Percentiles rank a stretch among this genome's conserved stretches.
phyloP scores from a whole-genome alignment of 2,329 filamentous ascomycete genomes.

The Hansfordia pulvinata region DNA sequence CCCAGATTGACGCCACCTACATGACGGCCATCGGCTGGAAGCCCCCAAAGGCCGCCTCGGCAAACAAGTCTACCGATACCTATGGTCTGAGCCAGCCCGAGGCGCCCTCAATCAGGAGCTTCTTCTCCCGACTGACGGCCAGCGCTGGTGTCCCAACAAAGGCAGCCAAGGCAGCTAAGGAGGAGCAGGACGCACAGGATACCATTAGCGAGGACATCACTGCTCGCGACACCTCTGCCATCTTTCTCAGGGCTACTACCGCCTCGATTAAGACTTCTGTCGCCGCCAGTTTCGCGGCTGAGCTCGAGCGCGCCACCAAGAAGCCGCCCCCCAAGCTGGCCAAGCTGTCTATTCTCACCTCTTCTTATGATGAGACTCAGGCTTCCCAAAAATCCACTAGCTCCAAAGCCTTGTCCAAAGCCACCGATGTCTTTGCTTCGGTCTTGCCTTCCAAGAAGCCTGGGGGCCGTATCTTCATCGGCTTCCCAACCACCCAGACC shows the following conservation, averaged over 20 bases:
- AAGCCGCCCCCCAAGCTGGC: slow-evolving; percentile 88
- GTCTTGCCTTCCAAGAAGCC: slow-evolving; percentile 77
- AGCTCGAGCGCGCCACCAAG: slow-evolving; percentile 91
- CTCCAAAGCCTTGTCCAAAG: slow-evolving; percentile 34
- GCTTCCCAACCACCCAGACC: slow-evolving; percentile 93
- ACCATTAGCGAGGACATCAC: slow-evolving; percentile 59
- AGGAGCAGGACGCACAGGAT: slow-evolving; percentile 50
- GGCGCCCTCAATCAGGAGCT: slow-evolving; percentile 55
- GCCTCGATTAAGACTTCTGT: slow-evolving; percentile 71
- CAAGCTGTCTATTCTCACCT: slow-evolving; percentile 75
- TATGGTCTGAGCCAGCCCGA: slow-evolving; percentile 35
- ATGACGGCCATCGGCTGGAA: slow-evolving; percentile 86
- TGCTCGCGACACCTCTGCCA: slow-evolving; percentile 56
- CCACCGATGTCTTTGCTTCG: slow-evolving; percentile 73
- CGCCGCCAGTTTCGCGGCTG: slow-evolving; percentile 57
- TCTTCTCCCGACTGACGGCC: slow-evolving; percentile 67
- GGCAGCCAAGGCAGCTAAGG: slow-evolving; percentile 39
- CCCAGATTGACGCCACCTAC: slow-evolving; percentile 83
- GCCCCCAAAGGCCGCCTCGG: slow-evolving; percentile 29
- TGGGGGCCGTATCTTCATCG: slow-evolving; percentile 84
- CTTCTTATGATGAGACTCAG: slow-evolving; percentile 72
- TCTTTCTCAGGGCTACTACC: slow-evolving; percentile 81
- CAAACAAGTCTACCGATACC: slow-evolving; percentile 29
- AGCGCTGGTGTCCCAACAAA: slow-evolving; percentile 31
- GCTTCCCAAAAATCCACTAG: slow-evolving; percentile 44